Base-by-base conservation (phyloP, 2,329 filamentous ascomycete species). In the Ascochyta fabae region DNA sequence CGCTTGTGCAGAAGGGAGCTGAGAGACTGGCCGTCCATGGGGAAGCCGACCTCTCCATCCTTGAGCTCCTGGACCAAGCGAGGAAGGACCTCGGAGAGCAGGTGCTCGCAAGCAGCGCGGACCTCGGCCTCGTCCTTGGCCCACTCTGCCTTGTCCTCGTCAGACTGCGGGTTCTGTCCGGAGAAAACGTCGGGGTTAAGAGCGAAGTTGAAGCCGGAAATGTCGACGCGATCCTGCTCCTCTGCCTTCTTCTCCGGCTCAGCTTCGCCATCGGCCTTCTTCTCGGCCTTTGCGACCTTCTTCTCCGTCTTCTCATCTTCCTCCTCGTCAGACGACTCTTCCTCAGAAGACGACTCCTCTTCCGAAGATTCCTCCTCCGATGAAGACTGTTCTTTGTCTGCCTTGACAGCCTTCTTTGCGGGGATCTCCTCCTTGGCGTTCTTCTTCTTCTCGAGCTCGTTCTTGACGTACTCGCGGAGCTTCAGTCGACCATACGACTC, bases 101-200 rank as follows among this genome's bases (percentile, higher is more conserved):
- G 83, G 75, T 90, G 92, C 48, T 86, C 82, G 78, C 92, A 95
- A 27, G 92, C 92, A 53, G 88, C 86, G 60, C 91, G 89, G 45
- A 99, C 94, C 53, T 96, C 91, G 65, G 88, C 84, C 80, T 99
- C 95, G 68, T 99, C 95, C 58, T 88, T 84, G 42, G 84, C 85
- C 82, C 91, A 87, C 72, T 95, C 86, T 52, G 85, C 85, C 81
- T 95, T 96, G 75, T 99, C 95, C 63, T 90, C 91, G 5, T 95
- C 89, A 0, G 91, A 95, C 77, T 96, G 91, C 34, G 95, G 93
- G 48, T 86, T 81, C 76, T 98, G 95, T 48, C 93, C 94, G 69
- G 92, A 96, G 82, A 94, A 98, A 29, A 92, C 92, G 75, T 99
- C 95, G 5, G 95, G 93, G 79, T 99, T 99, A 48, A 99, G 85